Evolutionary conservation across 2,329 filamentous ascomycete species (phyloP).

Genomic region (Blumeria hordei): DNA sequence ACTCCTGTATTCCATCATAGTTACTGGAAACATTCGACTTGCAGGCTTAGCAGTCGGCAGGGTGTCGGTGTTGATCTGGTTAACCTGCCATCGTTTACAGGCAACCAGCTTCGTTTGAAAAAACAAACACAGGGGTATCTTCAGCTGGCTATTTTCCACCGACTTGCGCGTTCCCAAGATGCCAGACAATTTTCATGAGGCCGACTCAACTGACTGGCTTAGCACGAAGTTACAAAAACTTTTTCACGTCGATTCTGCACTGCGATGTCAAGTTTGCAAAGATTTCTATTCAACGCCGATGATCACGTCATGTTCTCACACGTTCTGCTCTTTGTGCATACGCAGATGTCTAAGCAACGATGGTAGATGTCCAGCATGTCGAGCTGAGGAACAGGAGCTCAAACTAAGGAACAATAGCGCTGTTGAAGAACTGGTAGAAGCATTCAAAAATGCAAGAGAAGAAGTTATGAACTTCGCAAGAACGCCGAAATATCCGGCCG

Average conservation of each 20-base stretch:
- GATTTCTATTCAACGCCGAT: conserved; percentile 91
- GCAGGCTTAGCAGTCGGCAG: not conserved
- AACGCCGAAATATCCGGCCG: conserved; percentile 12
- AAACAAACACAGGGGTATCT: not conserved
- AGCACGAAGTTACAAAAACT: conserved; percentile 41
- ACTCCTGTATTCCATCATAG: conserved; percentile 15
- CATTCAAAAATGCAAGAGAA: conserved; percentile 43
- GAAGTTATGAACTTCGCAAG: conserved; percentile 40
- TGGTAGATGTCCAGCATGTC: conserved; percentile 71
- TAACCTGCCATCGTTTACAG: not conserved
- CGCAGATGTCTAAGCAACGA: conserved; percentile 61
- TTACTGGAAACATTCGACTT: not conserved
- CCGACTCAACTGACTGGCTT: conserved; percentile 74
- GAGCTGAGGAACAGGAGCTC: conserved; percentile 54
- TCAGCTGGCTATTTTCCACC: not conserved
- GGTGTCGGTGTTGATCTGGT: not conserved
- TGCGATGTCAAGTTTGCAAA: conserved; percentile 94
- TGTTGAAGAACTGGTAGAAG: conserved; percentile 61
- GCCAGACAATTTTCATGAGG: conserved; percentile 20
- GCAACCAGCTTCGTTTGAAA: not conserved
- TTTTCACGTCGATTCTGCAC: conserved; percentile 50
- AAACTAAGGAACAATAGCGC: conserved; percentile 69
- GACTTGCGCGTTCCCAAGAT: not conserved
- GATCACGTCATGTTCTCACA: conserved; percentile 84
- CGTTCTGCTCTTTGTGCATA: conserved; percentile 92